Evolutionary conservation across 345 rosid genomes (phyloP).

Genomic region (Physaria fendleri): DNA sequence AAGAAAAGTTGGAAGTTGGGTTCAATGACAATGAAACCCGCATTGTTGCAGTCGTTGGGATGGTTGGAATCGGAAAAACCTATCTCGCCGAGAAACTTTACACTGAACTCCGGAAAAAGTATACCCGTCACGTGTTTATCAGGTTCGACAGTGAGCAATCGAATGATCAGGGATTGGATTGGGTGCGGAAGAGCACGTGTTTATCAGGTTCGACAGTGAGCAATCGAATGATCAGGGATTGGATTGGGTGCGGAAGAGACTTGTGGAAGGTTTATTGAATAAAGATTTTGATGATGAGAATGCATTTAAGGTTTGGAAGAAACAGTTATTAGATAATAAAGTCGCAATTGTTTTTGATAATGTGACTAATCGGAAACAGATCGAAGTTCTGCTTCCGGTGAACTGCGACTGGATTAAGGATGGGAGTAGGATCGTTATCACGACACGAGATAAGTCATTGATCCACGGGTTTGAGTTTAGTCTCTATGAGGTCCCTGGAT

Average conservation of each 20-base stretch:
- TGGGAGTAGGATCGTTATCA: constrained; percentile 19
- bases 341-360: constrained; percentile 1
- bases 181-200: no score
- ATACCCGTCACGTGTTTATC: no score
- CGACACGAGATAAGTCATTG: constrained; percentile 12
- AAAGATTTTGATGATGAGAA: neutral
- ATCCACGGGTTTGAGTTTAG: neutral
- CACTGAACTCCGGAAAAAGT: no score
- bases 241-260: no score
- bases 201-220: no score
- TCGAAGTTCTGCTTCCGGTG: neutral
- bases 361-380: neutral
- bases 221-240: no score
- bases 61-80: constrained; percentile 10
- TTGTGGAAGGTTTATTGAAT: no score
- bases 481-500: neutral
- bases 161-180: no score
- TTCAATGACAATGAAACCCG: neutral
- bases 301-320: neutral
- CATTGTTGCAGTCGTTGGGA: constrained; percentile 16
- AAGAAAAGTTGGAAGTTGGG: neutral
- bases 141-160: no score
- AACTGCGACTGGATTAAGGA: neutral
- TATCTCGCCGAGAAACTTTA: neutral
- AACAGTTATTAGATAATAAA: neutral